Base-by-base conservation (phyloP, 345 rosid species). In the Eutrema japonicum region DNA sequence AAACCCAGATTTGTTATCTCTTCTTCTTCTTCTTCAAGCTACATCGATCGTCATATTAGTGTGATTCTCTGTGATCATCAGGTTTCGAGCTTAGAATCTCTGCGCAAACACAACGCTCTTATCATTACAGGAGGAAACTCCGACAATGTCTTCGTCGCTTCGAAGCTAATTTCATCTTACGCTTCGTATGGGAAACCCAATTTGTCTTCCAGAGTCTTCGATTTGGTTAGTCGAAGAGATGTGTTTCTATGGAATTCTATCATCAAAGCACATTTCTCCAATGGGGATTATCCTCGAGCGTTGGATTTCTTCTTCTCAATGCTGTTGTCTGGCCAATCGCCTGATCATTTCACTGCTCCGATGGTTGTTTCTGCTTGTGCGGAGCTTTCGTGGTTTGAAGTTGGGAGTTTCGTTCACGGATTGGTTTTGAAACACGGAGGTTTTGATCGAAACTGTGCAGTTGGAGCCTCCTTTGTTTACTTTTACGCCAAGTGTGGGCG, bases 191-290 rank as follows among this genome's bases (percentile, higher is more conserved):
- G 37, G 8, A 75, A 63, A 45, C 83, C 81, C 29, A 67, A 51
- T 47, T 73, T 62, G 29, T 82, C 88, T 71, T 66, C 70, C 22
- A 58, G 42, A 32, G 81, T 86, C 26, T 87, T 89, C 63, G 60
- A 68, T 69, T 85, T 37, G 7, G 63, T 85, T 40, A 32, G 29
- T 75, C 3, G 12, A 52, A 89, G 73, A 64, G 89, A 89, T 79
- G 64, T 78, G 18, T 89, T 87, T 66, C 83, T 89, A 38, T 89
- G 92, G 91, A 89, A 87, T 65, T 84, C 92, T 4, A 52, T 89
- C n/a, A 73, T 89, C 73, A 85, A 89, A 77, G 81, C 88, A 47
- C 82, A 87, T 72, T 87, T 81, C 79, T 89, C 90, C 38, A 86
- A 78, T 60, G 87, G 83, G 0, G 61, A 82, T 37, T 89, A 79